Percentiles rank a stretch among this genome's conserved stretches.
phyloP scores from a whole-genome alignment of 345 rosid genomes.

The Durio zibethinus region DNA sequence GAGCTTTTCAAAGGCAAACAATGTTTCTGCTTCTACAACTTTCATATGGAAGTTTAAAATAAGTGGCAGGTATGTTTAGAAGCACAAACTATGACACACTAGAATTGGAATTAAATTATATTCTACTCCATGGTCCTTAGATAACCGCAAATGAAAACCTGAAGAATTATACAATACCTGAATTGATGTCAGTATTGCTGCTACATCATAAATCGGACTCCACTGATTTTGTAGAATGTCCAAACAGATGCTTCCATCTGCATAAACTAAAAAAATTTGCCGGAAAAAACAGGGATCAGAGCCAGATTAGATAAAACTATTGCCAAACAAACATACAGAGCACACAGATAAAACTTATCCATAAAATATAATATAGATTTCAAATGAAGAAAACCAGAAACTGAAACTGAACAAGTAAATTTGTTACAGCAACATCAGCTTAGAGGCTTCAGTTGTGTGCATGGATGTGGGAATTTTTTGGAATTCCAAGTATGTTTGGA shows the following conservation, averaged over 20 bases:
- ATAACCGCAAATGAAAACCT: neutral
- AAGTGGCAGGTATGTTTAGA: neutral
- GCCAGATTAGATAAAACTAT: neutral
- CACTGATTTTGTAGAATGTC: slow-evolving; percentile 87
- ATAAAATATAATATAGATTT: neutral
- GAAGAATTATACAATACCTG: slow-evolving; percentile 41
- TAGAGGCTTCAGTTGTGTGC: neutral
- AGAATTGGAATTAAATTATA: neutral
- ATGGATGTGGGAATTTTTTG: neutral
- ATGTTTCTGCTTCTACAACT: neutral
- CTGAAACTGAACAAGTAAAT: neutral
- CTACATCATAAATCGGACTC: slow-evolving; percentile 82
- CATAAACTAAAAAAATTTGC: slow-evolving; percentile 49
- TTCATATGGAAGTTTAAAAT: neutral
- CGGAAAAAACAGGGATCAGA: neutral
- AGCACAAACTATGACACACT: neutral
- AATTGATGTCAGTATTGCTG: slow-evolving; percentile 78
- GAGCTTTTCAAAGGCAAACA: neutral
- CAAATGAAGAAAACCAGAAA: neutral
- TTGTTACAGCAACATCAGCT: neutral
- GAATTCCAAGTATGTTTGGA: neutral
- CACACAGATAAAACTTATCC: neutral
- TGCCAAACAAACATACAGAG: neutral
- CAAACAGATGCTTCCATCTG: slow-evolving; percentile 84
- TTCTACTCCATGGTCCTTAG: neutral